phyloP scores from a whole-genome alignment of 345 rosid genomes.

The Rhodamnia argentea region DNA sequence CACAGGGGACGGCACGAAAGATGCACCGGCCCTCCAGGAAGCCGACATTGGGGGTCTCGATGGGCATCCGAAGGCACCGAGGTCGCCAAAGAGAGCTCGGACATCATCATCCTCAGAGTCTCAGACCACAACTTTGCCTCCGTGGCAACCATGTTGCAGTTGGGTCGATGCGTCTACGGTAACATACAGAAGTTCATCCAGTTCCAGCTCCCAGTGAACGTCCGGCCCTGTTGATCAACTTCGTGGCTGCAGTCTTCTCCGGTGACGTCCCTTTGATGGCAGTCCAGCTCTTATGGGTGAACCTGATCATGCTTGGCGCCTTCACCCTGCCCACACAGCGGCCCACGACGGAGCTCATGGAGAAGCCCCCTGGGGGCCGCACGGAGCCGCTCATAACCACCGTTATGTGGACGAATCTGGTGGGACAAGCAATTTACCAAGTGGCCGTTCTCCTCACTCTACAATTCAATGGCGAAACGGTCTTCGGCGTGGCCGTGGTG shows the following conservation, averaged over 20 bases:
- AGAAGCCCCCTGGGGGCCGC: conserved; percentile 48
- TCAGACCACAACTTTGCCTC: conserved; percentile 68
- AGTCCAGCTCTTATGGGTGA: conserved; percentile 73
- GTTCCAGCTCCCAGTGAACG: conserved; percentile 68
- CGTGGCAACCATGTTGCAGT: conserved; percentile 44
- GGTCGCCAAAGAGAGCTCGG: conserved; percentile 75
- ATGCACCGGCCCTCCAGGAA: conserved; percentile 72
- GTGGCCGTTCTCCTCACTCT: conserved; percentile 45
- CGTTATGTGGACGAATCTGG: conserved; percentile 70
- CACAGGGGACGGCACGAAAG: conserved; percentile 66
- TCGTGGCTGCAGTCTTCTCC: conserved; percentile 63
- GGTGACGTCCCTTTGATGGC: conserved; percentile 72
- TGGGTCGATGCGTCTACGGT: conserved; percentile 75
- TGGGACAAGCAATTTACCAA: conserved; percentile 62
- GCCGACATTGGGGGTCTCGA: conserved; percentile 68
- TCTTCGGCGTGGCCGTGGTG: conserved; percentile 14
- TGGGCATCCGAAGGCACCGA: conserved; percentile 75
- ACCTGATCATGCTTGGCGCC: conserved; percentile 64
- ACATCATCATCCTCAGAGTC: conserved; percentile 61
- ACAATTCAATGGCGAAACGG: conserved; percentile 68
- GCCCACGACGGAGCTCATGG: conserved; percentile 56
- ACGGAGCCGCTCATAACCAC: conserved; percentile 56
- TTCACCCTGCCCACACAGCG: conserved; percentile 56
- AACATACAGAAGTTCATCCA: conserved; percentile 81
- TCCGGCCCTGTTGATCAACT: conserved; percentile 62